phyloP scores from a whole-genome alignment of 1,284 basidiomycete genomes.

The Ceratobasidium papillatum region DNA sequence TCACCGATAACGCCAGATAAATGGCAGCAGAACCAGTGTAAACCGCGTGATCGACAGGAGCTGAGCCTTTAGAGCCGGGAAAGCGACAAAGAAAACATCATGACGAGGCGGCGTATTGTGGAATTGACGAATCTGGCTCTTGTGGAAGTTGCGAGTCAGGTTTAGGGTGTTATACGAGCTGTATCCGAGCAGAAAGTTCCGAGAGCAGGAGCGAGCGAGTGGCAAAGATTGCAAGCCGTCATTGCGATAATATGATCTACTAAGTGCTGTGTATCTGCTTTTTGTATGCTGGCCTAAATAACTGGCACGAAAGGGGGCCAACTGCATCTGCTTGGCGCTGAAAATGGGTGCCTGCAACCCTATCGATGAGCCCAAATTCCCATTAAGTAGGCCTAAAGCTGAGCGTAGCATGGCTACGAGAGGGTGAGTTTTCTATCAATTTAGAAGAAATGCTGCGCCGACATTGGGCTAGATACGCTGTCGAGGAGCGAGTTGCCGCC shows the following conservation, averaged over 20 bases:
- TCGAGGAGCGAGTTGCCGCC: background rate
- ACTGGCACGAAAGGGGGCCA: background rate
- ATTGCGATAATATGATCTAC: background rate
- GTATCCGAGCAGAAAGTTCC: background rate
- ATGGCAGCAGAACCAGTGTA: slow-evolving; percentile 57
- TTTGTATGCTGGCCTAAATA: background rate
- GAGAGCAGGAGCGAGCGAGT: background rate
- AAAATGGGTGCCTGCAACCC: background rate
- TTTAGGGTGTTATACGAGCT: background rate
- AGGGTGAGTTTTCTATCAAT: background rate
- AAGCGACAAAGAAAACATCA: slow-evolving; percentile 58
- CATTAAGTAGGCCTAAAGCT: background rate
- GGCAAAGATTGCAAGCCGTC: background rate
- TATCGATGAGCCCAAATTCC: background rate
- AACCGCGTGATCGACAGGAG: slow-evolving; percentile 55
- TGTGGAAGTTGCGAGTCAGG: background rate
- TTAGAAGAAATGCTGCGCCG: background rate
- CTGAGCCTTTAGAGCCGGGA: slow-evolving; percentile 56
- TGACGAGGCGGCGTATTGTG: slow-evolving; percentile 49
- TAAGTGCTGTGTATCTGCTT: background rate
- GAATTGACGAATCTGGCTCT: slow-evolving; percentile 45
- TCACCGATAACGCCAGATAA: slow-evolving; percentile 51
- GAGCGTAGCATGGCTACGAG: background rate
- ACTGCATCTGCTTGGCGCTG: background rate
- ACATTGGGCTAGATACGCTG: background rate